Percentiles rank a stretch among this genome's conserved stretches.
Conservation (phyloP, 495 filamentous ascomycete genomes). For the Hypoxylon fragiforme region DNA sequence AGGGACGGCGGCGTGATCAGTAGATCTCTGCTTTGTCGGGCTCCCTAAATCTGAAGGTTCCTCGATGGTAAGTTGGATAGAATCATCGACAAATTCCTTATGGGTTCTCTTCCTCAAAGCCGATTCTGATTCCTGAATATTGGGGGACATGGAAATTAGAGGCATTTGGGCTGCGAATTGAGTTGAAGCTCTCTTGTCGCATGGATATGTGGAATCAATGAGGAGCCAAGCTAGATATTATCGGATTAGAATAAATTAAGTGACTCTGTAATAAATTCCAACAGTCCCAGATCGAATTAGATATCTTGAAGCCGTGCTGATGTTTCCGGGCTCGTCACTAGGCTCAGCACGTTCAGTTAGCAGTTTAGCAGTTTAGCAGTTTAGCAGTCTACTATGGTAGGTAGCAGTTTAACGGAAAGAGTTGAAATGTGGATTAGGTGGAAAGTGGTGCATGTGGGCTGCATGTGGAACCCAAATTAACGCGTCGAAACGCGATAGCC, state of each 20-base stretch:
- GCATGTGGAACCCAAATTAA: neutral
- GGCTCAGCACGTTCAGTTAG: no score
- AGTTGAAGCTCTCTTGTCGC: constrained; percentile 1
- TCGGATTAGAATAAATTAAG: neutral
- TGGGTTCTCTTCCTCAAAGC: constrained; percentile 41
- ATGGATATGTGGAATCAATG: constrained; percentile 5
- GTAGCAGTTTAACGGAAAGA: no score
- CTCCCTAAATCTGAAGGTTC: constrained; percentile 20
- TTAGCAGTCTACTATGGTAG: no score
- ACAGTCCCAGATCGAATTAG: no score
- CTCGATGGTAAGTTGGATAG: constrained; percentile 2
- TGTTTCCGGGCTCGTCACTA: neutral
- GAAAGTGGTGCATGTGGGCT: neutral
- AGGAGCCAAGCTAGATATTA: neutral
- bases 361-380: no score
- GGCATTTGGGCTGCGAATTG: constrained; percentile 37
- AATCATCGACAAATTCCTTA: constrained; percentile 38
- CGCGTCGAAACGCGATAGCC: neutral
- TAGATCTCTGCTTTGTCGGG: constrained; percentile 6
- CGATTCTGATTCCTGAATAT: constrained; percentile 40
- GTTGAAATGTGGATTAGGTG: no score
- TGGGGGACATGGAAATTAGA: constrained; percentile 42
- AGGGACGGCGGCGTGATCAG: constrained; percentile 4
- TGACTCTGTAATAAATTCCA: no score
- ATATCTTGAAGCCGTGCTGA: neutral